Conservation (phyloP, 345 rosid species). For the Gossypium thurberi region DNA sequence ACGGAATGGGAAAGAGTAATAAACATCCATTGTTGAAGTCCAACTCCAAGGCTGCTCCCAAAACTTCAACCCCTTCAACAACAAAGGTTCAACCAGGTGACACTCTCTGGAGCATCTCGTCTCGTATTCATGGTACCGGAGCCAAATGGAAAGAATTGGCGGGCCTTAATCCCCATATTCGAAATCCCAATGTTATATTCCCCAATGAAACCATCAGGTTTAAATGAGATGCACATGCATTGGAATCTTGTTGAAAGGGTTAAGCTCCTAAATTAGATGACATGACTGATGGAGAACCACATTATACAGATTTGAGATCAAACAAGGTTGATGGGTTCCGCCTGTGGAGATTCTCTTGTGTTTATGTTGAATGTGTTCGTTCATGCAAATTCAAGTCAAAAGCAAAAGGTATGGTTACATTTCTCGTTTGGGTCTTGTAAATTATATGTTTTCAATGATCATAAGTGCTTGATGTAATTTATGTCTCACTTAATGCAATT, state of each 20-base stretch:
- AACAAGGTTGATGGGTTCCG: not conserved
- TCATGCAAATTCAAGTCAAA: conserved; percentile 9
- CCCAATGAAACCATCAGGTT: conserved; percentile 34
- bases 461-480: conserved; percentile 1
- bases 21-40: conserved; percentile 54
- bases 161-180: conserved; percentile 36
- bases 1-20: conserved; percentile 88
- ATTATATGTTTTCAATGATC: not conserved
- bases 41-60: conserved; percentile 44
- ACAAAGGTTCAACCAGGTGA: conserved; percentile 52
- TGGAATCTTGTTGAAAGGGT: not conserved
- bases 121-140: conserved; percentile 46
- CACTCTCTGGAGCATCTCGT: conserved; percentile 78
- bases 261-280: not conserved
- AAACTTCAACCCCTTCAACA: conserved; percentile 31
- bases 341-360: not conserved
- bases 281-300: not conserved
- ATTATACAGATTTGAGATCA: not conserved
- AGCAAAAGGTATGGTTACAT: conserved; percentile 7
- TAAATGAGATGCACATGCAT: conserved; percentile 19
- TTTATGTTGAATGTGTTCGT: not conserved
- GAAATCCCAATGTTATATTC: conserved; percentile 52
- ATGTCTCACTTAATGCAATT: not conserved
- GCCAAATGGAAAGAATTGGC: conserved; percentile 63
- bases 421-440: conserved; percentile 4